These are phyloP conservation scores for Verticillium albo-atrum DNA, from an alignment of 2,329 filamentous ascomycete genomes.

Conservation along the genomic window DNA sequence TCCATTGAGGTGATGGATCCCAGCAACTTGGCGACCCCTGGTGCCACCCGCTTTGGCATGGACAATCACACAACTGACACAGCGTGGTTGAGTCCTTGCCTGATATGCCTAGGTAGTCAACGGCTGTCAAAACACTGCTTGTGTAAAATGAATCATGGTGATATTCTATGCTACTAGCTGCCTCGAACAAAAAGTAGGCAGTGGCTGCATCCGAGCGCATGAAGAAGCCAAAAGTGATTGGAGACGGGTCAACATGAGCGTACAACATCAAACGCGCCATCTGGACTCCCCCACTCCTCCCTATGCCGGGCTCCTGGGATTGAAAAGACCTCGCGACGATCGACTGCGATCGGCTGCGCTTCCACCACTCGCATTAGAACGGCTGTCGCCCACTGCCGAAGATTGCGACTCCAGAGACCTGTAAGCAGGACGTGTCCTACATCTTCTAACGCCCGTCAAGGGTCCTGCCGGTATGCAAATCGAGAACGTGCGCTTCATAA, in stretches of 20 bases:
- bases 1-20: conserved; percentile 15
- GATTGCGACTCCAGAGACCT: not conserved
- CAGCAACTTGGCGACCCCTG: conserved; percentile 29
- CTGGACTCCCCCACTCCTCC: not conserved
- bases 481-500: not conserved
- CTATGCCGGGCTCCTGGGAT: not conserved
- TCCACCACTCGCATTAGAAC: not conserved
- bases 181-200: not conserved
- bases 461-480: not conserved
- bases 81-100: too few relatives aligned
- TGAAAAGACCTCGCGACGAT: not conserved
- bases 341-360: not conserved
- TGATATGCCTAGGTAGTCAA: too few relatives aligned
- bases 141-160: not conserved
- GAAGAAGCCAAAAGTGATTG: not conserved
- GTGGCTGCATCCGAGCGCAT: not conserved
- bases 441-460: not conserved
- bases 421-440: not conserved
- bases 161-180: not conserved
- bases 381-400: not conserved
- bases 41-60: too few relatives aligned
- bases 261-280: not conserved
- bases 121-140: too few relatives aligned
- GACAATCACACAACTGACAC: too few relatives aligned
- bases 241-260: not conserved